phyloP scores from a whole-genome alignment of 768 basidiomycete genomes.

The Dioszegia aurantiaca region DNA sequence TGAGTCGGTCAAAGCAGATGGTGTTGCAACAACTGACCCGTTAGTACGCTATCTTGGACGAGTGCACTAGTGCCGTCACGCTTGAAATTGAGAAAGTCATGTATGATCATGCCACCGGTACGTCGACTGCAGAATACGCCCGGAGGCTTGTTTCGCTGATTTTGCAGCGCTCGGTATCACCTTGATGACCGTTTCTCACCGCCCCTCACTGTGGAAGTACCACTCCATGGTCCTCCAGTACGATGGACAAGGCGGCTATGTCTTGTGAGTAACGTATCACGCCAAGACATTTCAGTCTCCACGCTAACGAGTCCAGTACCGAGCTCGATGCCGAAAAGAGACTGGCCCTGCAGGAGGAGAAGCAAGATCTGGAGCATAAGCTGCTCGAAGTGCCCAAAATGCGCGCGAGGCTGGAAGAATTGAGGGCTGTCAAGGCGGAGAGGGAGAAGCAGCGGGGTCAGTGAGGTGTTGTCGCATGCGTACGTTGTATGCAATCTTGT shows the following conservation, averaged over 20 bases:
- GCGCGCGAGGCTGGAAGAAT: conserved; percentile 68
- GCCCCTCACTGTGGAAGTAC: conserved; percentile 78
- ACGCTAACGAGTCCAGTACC: conserved; percentile 61
- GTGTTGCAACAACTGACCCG: neutral
- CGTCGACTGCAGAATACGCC: conserved; percentile 27
- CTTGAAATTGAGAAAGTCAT: conserved; percentile 87
- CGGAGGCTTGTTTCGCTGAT: neutral
- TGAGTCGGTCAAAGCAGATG: conserved; percentile 43
- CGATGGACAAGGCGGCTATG: conserved; percentile 90
- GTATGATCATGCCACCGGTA: conserved; percentile 80
- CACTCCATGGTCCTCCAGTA: conserved; percentile 85
- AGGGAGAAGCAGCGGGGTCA: conserved; percentile 14
- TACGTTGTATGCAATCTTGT: neutral
- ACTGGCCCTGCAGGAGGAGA: conserved; percentile 88
- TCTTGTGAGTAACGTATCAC: conserved; percentile 67
- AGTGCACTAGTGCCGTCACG: conserved; percentile 92
- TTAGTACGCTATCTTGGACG: conserved; percentile 93
- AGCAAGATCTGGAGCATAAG: conserved; percentile 79
- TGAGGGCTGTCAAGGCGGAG: conserved; percentile 55
- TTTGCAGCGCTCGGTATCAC: conserved; percentile 64
- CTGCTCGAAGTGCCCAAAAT: conserved; percentile 87
- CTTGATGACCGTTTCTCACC: conserved; percentile 88
- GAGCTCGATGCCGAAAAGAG: conserved; percentile 85
- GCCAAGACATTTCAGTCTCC: too few species aligned
- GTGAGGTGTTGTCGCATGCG: neutral